phyloP scores from a whole-genome alignment of 2,329 filamentous ascomycete genomes.

The Trichocomaceae sp. region DNA sequence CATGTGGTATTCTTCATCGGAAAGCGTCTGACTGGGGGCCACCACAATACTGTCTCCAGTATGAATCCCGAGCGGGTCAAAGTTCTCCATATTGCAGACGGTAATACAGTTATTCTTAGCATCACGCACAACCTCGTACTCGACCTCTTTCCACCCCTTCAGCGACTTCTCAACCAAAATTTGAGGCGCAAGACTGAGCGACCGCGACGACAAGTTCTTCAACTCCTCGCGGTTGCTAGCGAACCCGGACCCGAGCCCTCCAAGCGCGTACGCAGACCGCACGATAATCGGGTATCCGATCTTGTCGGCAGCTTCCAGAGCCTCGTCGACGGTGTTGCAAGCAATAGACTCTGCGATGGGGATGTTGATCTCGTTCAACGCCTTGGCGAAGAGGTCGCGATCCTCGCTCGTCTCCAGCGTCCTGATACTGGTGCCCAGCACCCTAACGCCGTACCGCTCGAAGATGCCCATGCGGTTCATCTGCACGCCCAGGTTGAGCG shows the following conservation, averaged over 20 bases:
- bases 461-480: conserved; percentile 96
- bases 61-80: conserved; percentile 93
- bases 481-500: conserved; percentile 90
- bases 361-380: conserved; percentile 93
- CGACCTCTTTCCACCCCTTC: conserved; percentile 99
- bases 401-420: conserved; percentile 94
- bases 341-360: conserved; percentile 96
- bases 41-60: conserved; percentile 99
- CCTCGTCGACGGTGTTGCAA: conserved; percentile 84
- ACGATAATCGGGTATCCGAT: conserved; percentile 98
- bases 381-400: conserved; percentile 90
- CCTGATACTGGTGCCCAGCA: conserved; percentile 88
- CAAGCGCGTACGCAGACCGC: conserved; percentile 90
- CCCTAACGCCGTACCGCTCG: conserved; percentile 90
- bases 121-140: conserved; percentile 97
- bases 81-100: conserved; percentile 99
- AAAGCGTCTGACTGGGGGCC: conserved; percentile 91
- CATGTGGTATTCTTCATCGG: conserved; percentile 99
- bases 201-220: conserved; percentile 84
- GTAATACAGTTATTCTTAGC: conserved; percentile 98
- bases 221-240: conserved; percentile 91
- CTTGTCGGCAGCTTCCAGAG: conserved; percentile 74
- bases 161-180: conserved; percentile 97
- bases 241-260: conserved; percentile 93
- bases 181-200: conserved; percentile 87